Evolutionary conservation across 2,329 filamentous ascomycete genomes (phyloP).

Genomic region (Clonostachys chloroleuca): DNA sequence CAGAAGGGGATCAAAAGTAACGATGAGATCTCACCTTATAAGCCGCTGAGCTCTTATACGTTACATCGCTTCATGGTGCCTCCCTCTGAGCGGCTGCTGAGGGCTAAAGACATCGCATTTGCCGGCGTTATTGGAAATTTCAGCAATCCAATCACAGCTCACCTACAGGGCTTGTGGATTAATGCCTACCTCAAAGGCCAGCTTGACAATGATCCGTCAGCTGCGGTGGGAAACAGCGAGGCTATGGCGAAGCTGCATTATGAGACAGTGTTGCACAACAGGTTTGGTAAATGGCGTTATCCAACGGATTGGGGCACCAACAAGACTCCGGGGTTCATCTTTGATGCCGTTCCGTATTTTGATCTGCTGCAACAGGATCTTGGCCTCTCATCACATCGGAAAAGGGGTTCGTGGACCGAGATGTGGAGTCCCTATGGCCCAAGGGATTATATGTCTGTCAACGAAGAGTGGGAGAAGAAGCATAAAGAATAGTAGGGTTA

Average conservation of each 20-base stretch:
- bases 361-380: slow-evolving; percentile 60
- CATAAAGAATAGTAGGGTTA: background rate
- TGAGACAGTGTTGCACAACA: slow-evolving; percentile 58
- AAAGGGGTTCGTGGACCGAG: background rate
- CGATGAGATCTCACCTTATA: background rate
- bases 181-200: slow-evolving; percentile 50
- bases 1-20: background rate
- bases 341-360: slow-evolving; percentile 46
- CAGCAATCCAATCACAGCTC: slow-evolving; percentile 24
- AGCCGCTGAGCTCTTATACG: background rate
- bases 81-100: slow-evolving; percentile 4
- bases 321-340: slow-evolving; percentile 58
- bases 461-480: slow-evolving; percentile 1
- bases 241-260: slow-evolving; percentile 31
- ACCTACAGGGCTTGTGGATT: slow-evolving; percentile 45
- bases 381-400: slow-evolving; percentile 37
- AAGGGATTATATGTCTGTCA: background rate
- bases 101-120: slow-evolving; percentile 20
- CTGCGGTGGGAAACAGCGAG: slow-evolving; percentile 1
- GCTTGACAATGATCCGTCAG: slow-evolving; percentile 23
- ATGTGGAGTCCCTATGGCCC: slow-evolving; percentile 1
- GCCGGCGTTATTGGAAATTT: slow-evolving; percentile 22
- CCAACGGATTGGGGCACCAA: slow-evolving; percentile 58
- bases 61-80: slow-evolving; percentile 20
- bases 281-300: slow-evolving; percentile 69